Conservation (phyloP, 371 early-diverging fungal genomes). For the Mucor sp. region DNA sequence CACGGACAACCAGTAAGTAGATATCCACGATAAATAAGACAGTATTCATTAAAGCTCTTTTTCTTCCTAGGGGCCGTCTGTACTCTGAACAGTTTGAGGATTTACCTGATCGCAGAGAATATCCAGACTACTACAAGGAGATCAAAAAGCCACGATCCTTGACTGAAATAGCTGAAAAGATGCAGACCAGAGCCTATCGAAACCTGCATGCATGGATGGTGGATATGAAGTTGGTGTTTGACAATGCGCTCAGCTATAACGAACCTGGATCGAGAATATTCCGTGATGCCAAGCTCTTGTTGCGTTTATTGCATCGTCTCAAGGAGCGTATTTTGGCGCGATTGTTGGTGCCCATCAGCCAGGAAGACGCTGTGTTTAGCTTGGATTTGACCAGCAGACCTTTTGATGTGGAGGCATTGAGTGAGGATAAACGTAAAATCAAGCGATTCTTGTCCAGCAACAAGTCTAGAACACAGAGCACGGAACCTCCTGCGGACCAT, state of each 20-base stretch:
- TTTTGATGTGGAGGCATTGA: constrained; percentile 32
- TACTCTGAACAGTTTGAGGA: constrained; percentile 78
- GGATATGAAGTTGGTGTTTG: constrained; percentile 71
- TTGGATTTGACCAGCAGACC: constrained; percentile 24
- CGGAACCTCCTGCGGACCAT: constrained; percentile 20
- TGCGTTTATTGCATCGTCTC: constrained; percentile 47
- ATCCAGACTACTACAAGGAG: constrained; percentile 91
- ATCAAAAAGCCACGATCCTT: constrained; percentile 79
- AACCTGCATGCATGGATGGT: constrained; percentile 65
- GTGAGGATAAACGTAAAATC: constrained; percentile 34
- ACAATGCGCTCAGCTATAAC: constrained; percentile 79
- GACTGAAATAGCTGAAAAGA: constrained; percentile 56
- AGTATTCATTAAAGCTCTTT: too few relatives aligned
- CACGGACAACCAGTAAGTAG: constrained; percentile 44
- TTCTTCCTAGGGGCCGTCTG: constrained; percentile 54
- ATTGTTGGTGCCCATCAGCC: constrained; percentile 33
- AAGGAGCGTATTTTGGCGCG: constrained; percentile 40
- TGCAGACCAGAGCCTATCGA: constrained; percentile 57
- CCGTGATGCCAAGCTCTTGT: constrained; percentile 63
- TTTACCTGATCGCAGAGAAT: constrained; percentile 73
- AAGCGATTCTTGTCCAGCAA: constrained; percentile 24
- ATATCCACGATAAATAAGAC: too few relatives aligned
- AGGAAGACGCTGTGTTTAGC: constrained; percentile 39
- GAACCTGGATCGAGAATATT: constrained; percentile 73
- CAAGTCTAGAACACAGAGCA: constrained; percentile 28